Percentiles rank a stretch among this genome's conserved stretches.
These are phyloP conservation scores for Paramarasmius palmivorus DNA, from an alignment of 1,284 basidiomycete genomes.

Conservation along the genomic window DNA sequence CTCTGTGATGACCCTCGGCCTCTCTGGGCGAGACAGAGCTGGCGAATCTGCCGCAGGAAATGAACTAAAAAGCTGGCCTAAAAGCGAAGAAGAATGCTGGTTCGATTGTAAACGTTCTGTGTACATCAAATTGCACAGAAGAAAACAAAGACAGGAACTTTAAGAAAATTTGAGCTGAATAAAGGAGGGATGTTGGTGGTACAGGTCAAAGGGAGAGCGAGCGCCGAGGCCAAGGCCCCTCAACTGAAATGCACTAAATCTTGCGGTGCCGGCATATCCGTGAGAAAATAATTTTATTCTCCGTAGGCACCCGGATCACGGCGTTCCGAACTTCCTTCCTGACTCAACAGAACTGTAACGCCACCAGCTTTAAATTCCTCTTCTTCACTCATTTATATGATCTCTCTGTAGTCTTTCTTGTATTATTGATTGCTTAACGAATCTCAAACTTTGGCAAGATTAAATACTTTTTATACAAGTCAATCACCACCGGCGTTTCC, in stretches of 20 bases:
- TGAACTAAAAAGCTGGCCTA: constrained; percentile 11
- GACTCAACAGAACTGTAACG: too few species aligned
- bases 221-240: background rate
- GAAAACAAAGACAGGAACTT: background rate
- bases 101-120: constrained; percentile 11
- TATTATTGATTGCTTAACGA: too few species aligned
- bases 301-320: background rate
- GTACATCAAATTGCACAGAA: constrained; percentile 13
- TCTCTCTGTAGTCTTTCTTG: too few species aligned
- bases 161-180: background rate
- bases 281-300: background rate
- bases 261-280: background rate
- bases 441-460: too few species aligned
- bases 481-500: too few species aligned
- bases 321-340: background rate
- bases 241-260: background rate
- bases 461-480: too few species aligned
- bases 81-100: constrained; percentile 7
- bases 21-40: constrained; percentile 3
- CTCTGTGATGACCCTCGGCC: constrained; percentile 8
- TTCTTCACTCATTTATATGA: too few species aligned
- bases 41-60: background rate
- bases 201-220: constrained; percentile 1
- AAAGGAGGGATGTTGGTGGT: background rate
- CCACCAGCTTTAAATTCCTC: too few species aligned